Evolutionary conservation across 2,329 filamentous ascomycete genomes (phyloP).

Genomic region (Colletotrichum truncatum): DNA sequence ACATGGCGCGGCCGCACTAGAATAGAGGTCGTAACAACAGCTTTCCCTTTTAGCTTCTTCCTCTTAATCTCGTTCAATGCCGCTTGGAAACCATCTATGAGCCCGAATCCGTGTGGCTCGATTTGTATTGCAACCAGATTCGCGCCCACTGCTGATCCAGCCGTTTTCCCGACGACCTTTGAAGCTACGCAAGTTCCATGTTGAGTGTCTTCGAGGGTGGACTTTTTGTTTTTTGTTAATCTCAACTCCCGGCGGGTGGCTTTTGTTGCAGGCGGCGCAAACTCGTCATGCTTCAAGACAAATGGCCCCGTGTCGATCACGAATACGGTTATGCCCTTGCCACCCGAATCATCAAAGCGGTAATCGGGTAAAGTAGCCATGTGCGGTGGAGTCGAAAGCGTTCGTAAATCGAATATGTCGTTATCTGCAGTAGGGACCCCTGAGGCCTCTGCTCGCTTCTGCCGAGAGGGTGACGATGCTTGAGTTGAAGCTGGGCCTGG

Average conservation of each 20-base stretch:
- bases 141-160: not conserved
- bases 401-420: not conserved
- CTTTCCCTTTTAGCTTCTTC: not conserved
- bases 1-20: not conserved
- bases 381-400: not conserved
- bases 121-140: not conserved
- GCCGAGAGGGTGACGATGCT: not conserved
- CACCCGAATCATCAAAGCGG: not conserved
- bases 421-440: not conserved
- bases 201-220: not conserved
- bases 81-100: not conserved
- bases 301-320: not conserved
- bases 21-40: not conserved
- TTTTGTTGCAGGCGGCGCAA: not conserved
- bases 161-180: not conserved
- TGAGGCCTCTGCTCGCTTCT: not conserved
- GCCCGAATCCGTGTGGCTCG: not conserved
- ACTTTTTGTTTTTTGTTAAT: not conserved
- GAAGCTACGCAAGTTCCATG: conserved; percentile 3
- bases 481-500: not conserved
- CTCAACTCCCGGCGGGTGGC: not conserved
- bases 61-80: not conserved
- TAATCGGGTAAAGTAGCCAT: not conserved
- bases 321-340: not conserved
- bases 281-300: not conserved